Evolutionary conservation across 106 monocot species (phyloP).

Genomic region (Apostasia ramifera): DNA sequence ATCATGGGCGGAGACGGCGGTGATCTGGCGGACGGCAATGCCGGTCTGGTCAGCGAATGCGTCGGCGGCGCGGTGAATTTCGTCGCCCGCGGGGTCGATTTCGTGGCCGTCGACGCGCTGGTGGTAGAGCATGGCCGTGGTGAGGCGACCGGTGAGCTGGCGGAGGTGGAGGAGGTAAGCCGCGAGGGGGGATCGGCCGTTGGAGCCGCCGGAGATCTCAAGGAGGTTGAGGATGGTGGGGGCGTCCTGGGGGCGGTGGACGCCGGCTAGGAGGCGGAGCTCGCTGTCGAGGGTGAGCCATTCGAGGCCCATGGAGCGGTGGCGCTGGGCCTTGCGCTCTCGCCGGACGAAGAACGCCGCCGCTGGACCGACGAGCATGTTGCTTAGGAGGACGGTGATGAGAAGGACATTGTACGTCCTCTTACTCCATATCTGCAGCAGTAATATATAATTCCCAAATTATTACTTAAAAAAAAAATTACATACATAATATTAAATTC

Average conservation of each 20-base stretch:
- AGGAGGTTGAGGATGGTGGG: constrained; percentile 40
- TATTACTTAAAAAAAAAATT: not conserved
- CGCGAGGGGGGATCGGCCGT: constrained; percentile 5
- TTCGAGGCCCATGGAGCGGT: constrained; percentile 29
- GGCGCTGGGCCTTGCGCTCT: constrained; percentile 16
- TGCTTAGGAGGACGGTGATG: constrained; percentile 39
- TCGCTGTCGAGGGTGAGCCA: constrained; percentile 23
- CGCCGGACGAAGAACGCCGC: constrained; percentile 24
- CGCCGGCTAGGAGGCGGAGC: constrained; percentile 53
- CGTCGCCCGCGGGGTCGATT: constrained; percentile 6
- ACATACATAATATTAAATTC: not conserved
- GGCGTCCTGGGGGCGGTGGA: constrained; percentile 35
- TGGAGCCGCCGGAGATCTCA: constrained; percentile 24
- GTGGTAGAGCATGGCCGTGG: constrained; percentile 29
- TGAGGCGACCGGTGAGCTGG: constrained; percentile 30
- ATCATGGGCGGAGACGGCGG: constrained; percentile 10
- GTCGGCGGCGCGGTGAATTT: constrained; percentile 16
- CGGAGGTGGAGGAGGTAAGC: constrained; percentile 50
- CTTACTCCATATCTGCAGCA: constrained; percentile 23
- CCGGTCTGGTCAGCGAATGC: constrained; percentile 23
- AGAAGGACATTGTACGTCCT: constrained; percentile 21
- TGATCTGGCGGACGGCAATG: constrained; percentile 21
- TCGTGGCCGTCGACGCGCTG: constrained; percentile 19
- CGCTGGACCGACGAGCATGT: constrained; percentile 41
- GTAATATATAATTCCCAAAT: not conserved